Evolutionary conservation across 2,329 filamentous ascomycete species (phyloP).

Genomic region (Parastagonospora avenae): DNA sequence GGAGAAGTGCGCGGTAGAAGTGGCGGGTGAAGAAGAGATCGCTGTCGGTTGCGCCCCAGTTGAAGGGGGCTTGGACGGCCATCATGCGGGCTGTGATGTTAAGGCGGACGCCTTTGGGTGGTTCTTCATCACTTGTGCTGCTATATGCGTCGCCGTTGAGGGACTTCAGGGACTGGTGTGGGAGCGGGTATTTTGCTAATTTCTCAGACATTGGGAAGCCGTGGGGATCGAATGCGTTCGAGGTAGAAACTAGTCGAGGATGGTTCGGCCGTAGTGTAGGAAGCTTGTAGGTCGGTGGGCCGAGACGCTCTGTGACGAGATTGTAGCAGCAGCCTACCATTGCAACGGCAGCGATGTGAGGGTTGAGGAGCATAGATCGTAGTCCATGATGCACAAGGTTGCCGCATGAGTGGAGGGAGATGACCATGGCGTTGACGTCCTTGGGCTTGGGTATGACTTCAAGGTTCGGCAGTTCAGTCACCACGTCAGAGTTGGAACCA

Average conservation of each 20-base stretch:
- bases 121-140: not conserved
- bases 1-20: slow-evolving; percentile 87
- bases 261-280: slow-evolving; percentile 77
- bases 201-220: slow-evolving; percentile 90
- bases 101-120: slow-evolving; percentile 68
- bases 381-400: slow-evolving; percentile 97
- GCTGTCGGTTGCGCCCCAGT: slow-evolving; percentile 84
- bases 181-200: slow-evolving; percentile 58
- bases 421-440: slow-evolving; percentile 70
- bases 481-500: slow-evolving; percentile 23
- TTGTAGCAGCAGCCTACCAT: slow-evolving; percentile 99
- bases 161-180: slow-evolving; percentile 13
- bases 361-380: slow-evolving; percentile 82
- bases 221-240: slow-evolving; percentile 78
- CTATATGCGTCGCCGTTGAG: slow-evolving; percentile 9
- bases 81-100: slow-evolving; percentile 99
- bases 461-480: slow-evolving; percentile 31
- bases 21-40: slow-evolving; percentile 89
- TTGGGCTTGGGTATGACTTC: slow-evolving; percentile 34
- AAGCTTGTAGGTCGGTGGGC: slow-evolving; percentile 84
- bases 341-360: slow-evolving; percentile 83
- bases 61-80: slow-evolving; percentile 92
- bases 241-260: slow-evolving; percentile 69
- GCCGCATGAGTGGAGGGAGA: slow-evolving; percentile 96
- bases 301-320: slow-evolving; percentile 85